A percentile compares a stretch with the other conserved stretches of the same genome.
These are phyloP conservation scores for Penicillium antarcticum DNA, from an alignment of 495 filamentous ascomycete species.

Conservation along the genomic window DNA sequence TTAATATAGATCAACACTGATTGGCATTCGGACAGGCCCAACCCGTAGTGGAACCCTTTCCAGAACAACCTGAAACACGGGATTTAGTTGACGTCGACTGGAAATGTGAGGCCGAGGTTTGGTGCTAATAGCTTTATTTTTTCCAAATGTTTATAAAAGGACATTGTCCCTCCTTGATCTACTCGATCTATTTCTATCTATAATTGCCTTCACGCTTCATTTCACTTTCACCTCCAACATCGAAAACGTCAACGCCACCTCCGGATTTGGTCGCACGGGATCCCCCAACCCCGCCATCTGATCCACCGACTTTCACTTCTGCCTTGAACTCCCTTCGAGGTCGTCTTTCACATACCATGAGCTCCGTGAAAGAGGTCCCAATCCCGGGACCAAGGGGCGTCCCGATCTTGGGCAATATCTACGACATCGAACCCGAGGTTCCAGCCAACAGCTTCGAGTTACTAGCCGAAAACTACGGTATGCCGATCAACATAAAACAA, in stretches of 20 bases:
- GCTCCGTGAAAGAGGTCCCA: constrained; percentile 18
- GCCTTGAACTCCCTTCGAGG: background rate
- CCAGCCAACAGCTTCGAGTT: constrained; percentile 49
- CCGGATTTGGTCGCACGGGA: constrained; percentile 1
- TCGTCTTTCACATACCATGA: constrained; percentile 10
- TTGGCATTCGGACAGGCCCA: too few species aligned
- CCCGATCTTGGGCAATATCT: constrained; percentile 64
- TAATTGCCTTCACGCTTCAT: background rate
- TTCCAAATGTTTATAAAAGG: too few species aligned
- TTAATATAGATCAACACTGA: too few species aligned
- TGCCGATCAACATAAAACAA: background rate
- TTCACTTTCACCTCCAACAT: background rate
- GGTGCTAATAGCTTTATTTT: too few species aligned
- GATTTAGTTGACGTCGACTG: too few species aligned
- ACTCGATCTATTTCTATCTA: too few species aligned
- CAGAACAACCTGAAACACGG: too few species aligned
- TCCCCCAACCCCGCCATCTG: constrained; percentile 1
- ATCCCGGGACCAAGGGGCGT: constrained; percentile 64
- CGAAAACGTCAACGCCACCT: background rate
- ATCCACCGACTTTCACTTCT: too few species aligned
- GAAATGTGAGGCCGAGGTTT: too few species aligned
- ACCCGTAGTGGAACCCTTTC: too few species aligned
- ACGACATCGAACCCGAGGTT: constrained; percentile 53
- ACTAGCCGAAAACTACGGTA: constrained; percentile 63
- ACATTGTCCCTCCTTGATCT: too few species aligned